A percentile compares a stretch with the other conserved stretches of the same genome.
phyloP scores from a whole-genome alignment of 495 filamentous ascomycete species.

The Lepraria neglecta region DNA sequence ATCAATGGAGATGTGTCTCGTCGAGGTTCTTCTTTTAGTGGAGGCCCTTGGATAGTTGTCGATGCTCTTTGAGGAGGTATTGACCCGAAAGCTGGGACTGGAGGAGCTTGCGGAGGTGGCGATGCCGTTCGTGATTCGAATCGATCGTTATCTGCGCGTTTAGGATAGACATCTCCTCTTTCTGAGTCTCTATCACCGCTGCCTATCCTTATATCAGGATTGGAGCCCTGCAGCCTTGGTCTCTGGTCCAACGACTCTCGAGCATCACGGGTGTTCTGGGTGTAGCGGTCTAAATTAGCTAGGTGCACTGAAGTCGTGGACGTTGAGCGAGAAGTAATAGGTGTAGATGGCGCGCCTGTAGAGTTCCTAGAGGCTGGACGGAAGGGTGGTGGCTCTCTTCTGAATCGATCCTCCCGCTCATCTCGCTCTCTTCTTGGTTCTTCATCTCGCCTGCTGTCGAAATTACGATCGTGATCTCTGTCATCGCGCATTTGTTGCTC shows the following conservation, averaged over 20 bases:
- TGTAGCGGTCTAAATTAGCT: conserved; percentile 20
- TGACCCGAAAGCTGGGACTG: conserved; percentile 77
- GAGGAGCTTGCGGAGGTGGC: conserved; percentile 71
- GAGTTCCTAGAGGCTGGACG: conserved; percentile 41
- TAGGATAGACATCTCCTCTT: conserved; percentile 32
- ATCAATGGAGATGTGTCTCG: conserved; percentile 12
- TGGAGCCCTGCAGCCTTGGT: conserved; percentile 39
- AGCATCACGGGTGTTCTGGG: conserved; percentile 16
- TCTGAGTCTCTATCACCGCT: conserved; percentile 34
- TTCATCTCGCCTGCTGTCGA: conserved; percentile 43
- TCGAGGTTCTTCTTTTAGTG: conserved; percentile 19
- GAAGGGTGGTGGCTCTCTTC: conserved; percentile 43
- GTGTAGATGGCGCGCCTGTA: conserved; percentile 14
- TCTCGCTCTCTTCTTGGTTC: conserved; percentile 42
- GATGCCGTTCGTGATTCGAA: conserved; percentile 39
- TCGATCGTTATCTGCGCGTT: conserved; percentile 35
- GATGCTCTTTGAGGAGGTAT: conserved; percentile 34
- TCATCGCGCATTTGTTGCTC: conserved; percentile 41
- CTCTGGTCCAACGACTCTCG: conserved; percentile 28
- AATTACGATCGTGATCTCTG: conserved; percentile 39
- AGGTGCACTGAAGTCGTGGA: conserved; percentile 16
- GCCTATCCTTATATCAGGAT: conserved; percentile 22
- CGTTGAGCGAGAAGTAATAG: conserved; percentile 23
- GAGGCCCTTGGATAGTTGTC: conserved; percentile 31
- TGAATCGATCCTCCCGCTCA: conserved; percentile 49